Percentiles rank a stretch among this genome's conserved stretches.
phyloP scores from a whole-genome alignment of 805 yeast genomes.

The Starmerella geochares region DNA sequence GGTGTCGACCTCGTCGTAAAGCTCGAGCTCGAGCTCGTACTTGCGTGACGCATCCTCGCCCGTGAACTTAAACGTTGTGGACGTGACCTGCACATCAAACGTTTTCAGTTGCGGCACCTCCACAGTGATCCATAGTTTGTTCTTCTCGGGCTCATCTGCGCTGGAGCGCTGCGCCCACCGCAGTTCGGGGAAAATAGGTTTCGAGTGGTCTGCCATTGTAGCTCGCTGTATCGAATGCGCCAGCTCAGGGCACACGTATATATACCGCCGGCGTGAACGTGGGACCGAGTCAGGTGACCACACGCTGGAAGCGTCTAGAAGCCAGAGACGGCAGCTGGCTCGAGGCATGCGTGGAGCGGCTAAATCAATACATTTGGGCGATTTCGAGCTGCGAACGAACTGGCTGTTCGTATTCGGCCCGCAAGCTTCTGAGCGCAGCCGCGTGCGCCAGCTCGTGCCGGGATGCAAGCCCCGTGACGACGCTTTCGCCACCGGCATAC shows the following conservation, averaged over 20 bases:
- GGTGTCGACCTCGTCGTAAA: constrained; percentile 63
- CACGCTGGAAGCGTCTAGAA: constrained; percentile 4
- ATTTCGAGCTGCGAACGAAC: no score
- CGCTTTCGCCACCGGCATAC: not conserved
- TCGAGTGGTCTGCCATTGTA: constrained; percentile 3
- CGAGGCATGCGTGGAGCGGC: no score
- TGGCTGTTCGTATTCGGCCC: no score
- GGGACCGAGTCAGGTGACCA: not conserved
- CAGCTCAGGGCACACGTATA: not conserved
- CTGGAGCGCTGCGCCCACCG: constrained; percentile 96
- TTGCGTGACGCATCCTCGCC: constrained; percentile 37
- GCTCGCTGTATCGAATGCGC: not conserved
- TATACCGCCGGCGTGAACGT: not conserved
- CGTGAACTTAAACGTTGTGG: constrained; percentile 44
- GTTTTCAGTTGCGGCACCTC: constrained; percentile 58
- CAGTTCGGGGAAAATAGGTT: constrained; percentile 39
- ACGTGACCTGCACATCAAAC: constrained; percentile 52
- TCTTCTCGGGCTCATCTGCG: constrained; percentile 59
- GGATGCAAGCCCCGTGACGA: not conserved
- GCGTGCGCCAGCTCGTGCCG: no score
- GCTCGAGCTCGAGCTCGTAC: constrained; percentile 62
- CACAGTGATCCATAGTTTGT: constrained; percentile 64
- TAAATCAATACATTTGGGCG: no score
- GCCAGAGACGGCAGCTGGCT: not conserved
- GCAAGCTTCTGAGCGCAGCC: no score